These are phyloP conservation scores for Ophioceras dolichostomum DNA, from an alignment of 2,329 filamentous ascomycete species.

Conservation along the genomic window DNA sequence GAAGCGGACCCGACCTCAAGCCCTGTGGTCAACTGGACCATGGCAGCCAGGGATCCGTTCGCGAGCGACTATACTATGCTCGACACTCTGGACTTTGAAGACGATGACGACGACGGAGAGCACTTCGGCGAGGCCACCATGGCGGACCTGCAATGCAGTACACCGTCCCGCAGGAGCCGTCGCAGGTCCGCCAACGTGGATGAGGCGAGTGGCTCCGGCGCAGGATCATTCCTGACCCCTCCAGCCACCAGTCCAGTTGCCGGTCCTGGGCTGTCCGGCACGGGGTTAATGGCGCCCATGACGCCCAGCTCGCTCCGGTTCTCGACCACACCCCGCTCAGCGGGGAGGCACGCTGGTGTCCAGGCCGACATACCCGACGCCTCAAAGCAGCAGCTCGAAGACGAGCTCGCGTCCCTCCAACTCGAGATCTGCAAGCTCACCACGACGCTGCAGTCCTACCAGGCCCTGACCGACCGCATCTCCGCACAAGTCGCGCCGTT, in stretches of 20 bases:
- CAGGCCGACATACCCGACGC: slow-evolving; percentile 29
- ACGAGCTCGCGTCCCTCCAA: slow-evolving; percentile 34
- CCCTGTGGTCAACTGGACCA: slow-evolving; percentile 34
- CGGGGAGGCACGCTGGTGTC: slow-evolving; percentile 17
- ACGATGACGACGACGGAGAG: slow-evolving; percentile 21
- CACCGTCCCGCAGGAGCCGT: slow-evolving; percentile 24
- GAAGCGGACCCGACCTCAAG: too few relatives aligned
- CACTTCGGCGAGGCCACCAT: slow-evolving; percentile 37
- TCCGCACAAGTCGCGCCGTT: slow-evolving; percentile 21
- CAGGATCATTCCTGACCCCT: slow-evolving; percentile 40
- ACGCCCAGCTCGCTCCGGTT: slow-evolving; percentile 6
- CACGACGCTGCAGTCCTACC: slow-evolving; percentile 33
- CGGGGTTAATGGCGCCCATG: slow-evolving; percentile 25
- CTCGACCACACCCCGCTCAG: slow-evolving; percentile 14
- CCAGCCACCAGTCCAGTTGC: slow-evolving; percentile 37
- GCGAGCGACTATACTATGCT: slow-evolving; percentile 25
- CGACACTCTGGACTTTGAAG: slow-evolving; percentile 15
- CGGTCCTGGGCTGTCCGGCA: slow-evolving; percentile 13
- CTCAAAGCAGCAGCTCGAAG: slow-evolving; percentile 27
- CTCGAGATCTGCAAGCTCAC: slow-evolving; percentile 35
- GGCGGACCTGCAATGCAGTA: slow-evolving; percentile 38
- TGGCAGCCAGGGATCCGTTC: slow-evolving; percentile 34
- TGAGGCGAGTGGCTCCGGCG: too few relatives aligned
- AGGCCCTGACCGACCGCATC: slow-evolving; percentile 24
- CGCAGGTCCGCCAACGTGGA: not conserved